Base-by-base conservation (phyloP, 176 grass and related monocot species). In the Melocanna baccifera region DNA sequence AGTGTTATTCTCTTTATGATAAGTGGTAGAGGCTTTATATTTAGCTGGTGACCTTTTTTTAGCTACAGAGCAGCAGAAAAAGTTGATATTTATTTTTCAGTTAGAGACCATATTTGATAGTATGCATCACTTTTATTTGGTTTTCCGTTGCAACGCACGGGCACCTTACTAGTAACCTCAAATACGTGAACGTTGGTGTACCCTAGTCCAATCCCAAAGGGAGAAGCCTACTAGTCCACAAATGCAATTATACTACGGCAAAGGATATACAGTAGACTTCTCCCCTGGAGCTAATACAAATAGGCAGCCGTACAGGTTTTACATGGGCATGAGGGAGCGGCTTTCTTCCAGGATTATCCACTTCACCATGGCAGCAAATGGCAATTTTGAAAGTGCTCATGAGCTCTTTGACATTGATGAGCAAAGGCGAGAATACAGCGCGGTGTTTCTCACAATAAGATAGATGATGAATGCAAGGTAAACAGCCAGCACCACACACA, bases 391-490 rank as follows among this genome's bases (percentile, higher is more conserved):
- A 45, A 55, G 40, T 4, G 15, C 84, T 95, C 83, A 95, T 48
- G 79, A 46, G 39, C 67, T 95, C 91, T 90, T 95, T 4, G 83
- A 81, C 56, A 87, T 50, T 59, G 90, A 76, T 70, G 85, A 88
- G n/a, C 56, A 40, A 52, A 97, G 67, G 74, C 83, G 85, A 41
- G 90, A 81, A 88, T 89, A 84, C 73, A 91, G 66, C 2, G 84
- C 47, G 18, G 88, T 86, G 73, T 89, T 91, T 75, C 84, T 75
- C 64, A 91, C 32, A 2, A 94, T 88, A 74, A 97, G 95, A 71
- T 97, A 97, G 16, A 88, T 1, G 67, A 97, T 86, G 81, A 97
- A 97, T 62, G 87, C 57, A 16, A 97, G 77, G 63, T 98, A 98
- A 22, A 90, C 14, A 64, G 81, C 71, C 72, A 98, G 76, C 23